Evolutionary conservation across 768 basidiomycete genomes (phyloP), one percentile per base, ranked within the genome.

Genomic region (Tulasnella sp.): DNA sequence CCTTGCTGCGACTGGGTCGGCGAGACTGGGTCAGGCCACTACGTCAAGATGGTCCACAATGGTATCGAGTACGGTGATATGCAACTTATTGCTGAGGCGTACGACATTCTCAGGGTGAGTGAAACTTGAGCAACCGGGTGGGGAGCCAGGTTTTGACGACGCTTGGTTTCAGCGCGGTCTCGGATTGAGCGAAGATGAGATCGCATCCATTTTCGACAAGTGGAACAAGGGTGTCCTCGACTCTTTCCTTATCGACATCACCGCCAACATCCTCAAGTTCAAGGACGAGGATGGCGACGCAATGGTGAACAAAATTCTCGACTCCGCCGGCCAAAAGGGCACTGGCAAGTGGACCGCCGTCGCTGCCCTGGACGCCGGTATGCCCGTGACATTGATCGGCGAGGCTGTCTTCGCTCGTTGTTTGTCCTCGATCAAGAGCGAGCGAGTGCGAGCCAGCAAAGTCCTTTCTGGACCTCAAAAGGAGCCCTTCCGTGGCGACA

Each of bases 1-100:
- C 98, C 98, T 42, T 99, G 98, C 89, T 98, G 97, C 85, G 98
- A 99, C 88, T 99, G 98, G 98, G 97, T 99, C 83, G 98, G 98
- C 71, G 94, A 97, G 87, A 93, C 92, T 81, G 98, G 96, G 80
- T 89, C 94, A 73, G 97, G 96, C 40, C 97, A 99, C 89, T 99
- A 99, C 86, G 97, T 99, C 87, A 99, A 99, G 89, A 81, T 78
- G 77, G 73, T 78, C 34, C 72, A 71, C 85, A 87, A 87, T 97
- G 97, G 97, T 88, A 99, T 99, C 86, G 98, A 99, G 86, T 98
- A 98, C 85, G 97, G 95, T 83, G 98, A 99, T 87, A 99, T 99
- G 98, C 97, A 99, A 86, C 89, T 99, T 85, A 99, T 99, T 82
- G 95, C 96, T 81, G 98, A 99, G 87, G 96, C 95, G 7, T 99